Conservation (phyloP, 352 stramenopile species). For the Blastocystis sp. region DNA sequence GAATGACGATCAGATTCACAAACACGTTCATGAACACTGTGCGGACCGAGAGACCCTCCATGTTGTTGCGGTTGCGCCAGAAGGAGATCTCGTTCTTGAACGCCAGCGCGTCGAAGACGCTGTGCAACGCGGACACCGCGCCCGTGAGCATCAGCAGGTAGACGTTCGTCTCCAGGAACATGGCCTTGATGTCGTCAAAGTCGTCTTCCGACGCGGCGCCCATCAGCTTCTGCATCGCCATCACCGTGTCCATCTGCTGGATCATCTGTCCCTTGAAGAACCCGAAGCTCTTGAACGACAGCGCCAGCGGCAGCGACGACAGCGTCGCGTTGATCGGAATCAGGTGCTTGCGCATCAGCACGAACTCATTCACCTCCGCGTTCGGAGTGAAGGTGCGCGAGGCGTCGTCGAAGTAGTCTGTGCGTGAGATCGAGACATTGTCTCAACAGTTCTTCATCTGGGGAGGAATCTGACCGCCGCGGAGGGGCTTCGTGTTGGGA, state of each 20-base stretch:
- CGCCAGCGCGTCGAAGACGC: conserved; percentile 93
- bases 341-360: conserved; percentile 70
- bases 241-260: conserved; percentile 78
- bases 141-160: conserved; percentile 81
- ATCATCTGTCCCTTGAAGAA: conserved; percentile 82
- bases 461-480: conserved; percentile 28
- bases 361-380: conserved; percentile 69
- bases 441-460: conserved; percentile 53
- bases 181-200: conserved; percentile 79
- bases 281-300: conserved; percentile 73
- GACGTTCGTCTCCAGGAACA: conserved; percentile 93
- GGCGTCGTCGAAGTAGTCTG: conserved; percentile 65
- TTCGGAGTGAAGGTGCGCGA: conserved; percentile 71
- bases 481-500: conserved; percentile 8
- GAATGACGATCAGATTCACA: conserved; percentile 87
- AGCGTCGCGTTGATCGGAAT: conserved; percentile 77
- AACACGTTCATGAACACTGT: conserved; percentile 86
- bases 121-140: conserved; percentile 82
- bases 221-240: conserved; percentile 78
- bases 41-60: conserved; percentile 82
- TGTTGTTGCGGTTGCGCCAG: conserved; percentile 89
- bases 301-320: conserved; percentile 68
- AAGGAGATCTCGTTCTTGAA: conserved; percentile 98
- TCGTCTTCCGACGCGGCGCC: conserved; percentile 77
- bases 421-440: conserved; percentile 57